phyloP scores from a whole-genome alignment of 2,329 filamentous ascomycete genomes.

The Fusarium tricinctum region DNA sequence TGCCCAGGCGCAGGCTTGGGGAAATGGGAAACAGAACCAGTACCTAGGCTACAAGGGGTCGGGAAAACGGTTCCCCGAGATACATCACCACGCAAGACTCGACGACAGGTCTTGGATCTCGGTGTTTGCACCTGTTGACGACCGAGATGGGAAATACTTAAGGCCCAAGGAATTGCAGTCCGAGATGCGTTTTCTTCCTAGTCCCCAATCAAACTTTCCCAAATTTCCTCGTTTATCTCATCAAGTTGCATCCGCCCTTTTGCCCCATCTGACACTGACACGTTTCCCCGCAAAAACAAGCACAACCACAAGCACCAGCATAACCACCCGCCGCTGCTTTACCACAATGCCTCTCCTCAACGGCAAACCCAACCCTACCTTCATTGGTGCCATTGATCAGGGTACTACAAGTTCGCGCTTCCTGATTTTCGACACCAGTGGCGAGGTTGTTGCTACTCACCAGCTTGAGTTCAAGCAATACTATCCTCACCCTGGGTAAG shows the following conservation, averaged over 20 bases:
- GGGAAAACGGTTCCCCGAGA: constrained; percentile 29
- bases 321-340: constrained; percentile 9
- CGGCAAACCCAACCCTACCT: constrained; percentile 54
- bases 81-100: constrained; percentile 8
- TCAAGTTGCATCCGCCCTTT: constrained; percentile 27
- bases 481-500: constrained; percentile 81
- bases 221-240: constrained; percentile 4
- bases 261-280: constrained; percentile 26
- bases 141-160: constrained; percentile 39
- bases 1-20: constrained; percentile 11
- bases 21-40: constrained; percentile 12
- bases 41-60: constrained; percentile 12
- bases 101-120: constrained; percentile 14
- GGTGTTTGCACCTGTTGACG: constrained; percentile 8
- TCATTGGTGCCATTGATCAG: constrained; percentile 84
- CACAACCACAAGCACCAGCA: background rate
- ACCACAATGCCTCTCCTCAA: constrained; percentile 54
- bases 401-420: constrained; percentile 84
- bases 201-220: constrained; percentile 18
- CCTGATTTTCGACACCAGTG: constrained; percentile 80
- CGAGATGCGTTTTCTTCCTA: constrained; percentile 13
- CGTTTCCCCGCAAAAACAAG: constrained; percentile 31
- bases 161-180: constrained; percentile 22
- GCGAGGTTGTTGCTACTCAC: constrained; percentile 78
- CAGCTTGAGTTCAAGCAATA: constrained; percentile 82